Evolutionary conservation across 805 yeast genomes (phyloP).

Genomic region (Candida pini): DNA sequence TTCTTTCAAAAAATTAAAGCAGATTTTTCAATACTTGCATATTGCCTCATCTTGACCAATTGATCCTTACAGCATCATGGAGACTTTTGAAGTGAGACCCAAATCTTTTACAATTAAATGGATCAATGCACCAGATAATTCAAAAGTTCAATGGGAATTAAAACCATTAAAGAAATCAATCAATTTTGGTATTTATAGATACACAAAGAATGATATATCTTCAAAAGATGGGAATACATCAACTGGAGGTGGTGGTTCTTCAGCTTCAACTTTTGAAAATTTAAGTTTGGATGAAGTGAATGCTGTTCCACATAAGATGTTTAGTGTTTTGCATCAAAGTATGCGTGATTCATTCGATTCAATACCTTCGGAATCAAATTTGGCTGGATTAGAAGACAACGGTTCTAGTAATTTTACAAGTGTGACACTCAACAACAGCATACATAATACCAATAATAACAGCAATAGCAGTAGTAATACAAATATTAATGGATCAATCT

Average conservation of each 20-base stretch:
- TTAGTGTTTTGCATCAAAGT: conserved; percentile 14
- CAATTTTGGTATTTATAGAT: conserved; percentile 29
- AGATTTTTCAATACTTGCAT: no score
- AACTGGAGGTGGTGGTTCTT: conserved; percentile 10
- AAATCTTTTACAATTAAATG: conserved; percentile 88
- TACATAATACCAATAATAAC: no score
- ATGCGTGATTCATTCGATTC: conserved; percentile 19
- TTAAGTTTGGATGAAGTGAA: conserved; percentile 26
- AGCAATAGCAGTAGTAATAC: background rate
- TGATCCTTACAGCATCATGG: conserved; percentile 60
- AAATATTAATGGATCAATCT: background rate
- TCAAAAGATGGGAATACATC: conserved; percentile 3
- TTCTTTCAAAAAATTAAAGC: no score
- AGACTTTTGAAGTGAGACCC: conserved; percentile 83
- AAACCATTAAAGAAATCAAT: conserved; percentile 70
- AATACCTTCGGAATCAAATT: conserved; percentile 5
- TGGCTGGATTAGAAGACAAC: conserved; percentile 3
- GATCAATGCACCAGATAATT: conserved; percentile 71
- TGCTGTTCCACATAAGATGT: conserved; percentile 25
- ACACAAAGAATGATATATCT: conserved; percentile 15
- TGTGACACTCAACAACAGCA: background rate
- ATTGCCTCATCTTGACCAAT: no score
- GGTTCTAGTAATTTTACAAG: conserved; percentile 1
- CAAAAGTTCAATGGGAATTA: conserved; percentile 69
- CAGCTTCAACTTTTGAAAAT: conserved; percentile 15